A percentile compares a stretch with the other conserved stretches of the same genome.
Evolutionary conservation across 2,329 filamentous ascomycete genomes (phyloP).

Genomic region (Trichoderma citrinoviride): DNA sequence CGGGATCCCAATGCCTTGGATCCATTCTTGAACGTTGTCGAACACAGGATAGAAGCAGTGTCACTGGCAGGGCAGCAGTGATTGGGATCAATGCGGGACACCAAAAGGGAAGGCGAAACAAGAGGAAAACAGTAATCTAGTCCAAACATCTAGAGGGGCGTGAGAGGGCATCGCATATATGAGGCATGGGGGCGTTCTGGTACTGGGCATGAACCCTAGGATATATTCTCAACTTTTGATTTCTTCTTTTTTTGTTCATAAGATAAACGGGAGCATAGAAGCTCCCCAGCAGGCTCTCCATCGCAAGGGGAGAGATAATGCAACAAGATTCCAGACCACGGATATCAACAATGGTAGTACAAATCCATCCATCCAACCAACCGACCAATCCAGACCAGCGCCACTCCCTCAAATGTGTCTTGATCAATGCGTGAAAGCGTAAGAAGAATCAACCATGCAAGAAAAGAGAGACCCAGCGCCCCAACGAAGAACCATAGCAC

Average conservation of each 20-base stretch:
- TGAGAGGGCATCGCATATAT: neutral
- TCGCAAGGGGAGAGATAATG: neutral
- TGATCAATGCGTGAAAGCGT: neutral
- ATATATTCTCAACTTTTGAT: neutral
- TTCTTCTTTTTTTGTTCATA: neutral
- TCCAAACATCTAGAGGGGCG: neutral
- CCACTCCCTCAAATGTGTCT: neutral
- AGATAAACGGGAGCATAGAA: neutral
- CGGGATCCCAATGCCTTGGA: conserved; percentile 76
- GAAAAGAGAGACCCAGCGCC: neutral
- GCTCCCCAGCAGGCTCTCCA: neutral
- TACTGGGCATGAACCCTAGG: neutral
- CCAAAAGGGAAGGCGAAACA: neutral
- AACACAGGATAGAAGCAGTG: conserved; percentile 59
- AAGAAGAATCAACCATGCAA: neutral
- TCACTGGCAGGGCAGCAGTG: conserved; percentile 23
- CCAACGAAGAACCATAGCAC: neutral
- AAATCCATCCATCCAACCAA: conserved; percentile 7
- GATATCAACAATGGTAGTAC: conserved; percentile 19
- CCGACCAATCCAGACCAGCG: conserved; percentile 3
- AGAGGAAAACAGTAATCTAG: neutral
- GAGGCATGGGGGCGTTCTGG: conserved; percentile 8
- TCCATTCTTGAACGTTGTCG: conserved; percentile 67
- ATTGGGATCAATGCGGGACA: neutral
- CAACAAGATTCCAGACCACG: conserved; percentile 1